Conservation (phyloP, 768 basidiomycete genomes). For the Podaxis carcinomalis region DNA sequence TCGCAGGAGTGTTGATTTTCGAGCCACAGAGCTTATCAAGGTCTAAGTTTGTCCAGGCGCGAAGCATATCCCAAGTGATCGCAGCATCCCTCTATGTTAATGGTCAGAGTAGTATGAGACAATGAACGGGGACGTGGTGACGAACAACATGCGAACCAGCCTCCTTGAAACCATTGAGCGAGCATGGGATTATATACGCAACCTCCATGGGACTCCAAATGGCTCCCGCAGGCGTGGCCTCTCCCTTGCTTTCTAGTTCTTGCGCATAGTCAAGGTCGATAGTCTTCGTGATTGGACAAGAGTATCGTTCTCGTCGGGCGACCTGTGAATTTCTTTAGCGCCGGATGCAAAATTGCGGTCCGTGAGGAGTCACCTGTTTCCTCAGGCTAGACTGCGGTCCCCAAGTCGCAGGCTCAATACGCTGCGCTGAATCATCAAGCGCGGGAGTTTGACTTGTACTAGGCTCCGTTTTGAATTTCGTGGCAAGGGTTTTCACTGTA, state of each 20-base stretch:
- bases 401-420: neutral
- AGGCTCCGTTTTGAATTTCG: neutral
- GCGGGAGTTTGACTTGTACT: conserved; percentile 5
- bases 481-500: neutral
- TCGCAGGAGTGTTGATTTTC: conserved; percentile 16
- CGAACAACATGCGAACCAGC: neutral
- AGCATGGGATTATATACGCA: conserved; percentile 16
- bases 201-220: conserved; percentile 7
- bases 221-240: neutral
- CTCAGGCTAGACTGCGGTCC: neutral
- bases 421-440: neutral
- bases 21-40: conserved; percentile 3
- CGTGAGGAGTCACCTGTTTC: neutral
- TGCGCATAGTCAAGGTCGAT: conserved; percentile 11
- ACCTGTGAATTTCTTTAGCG: conserved; percentile 6
- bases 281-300: conserved; percentile 14
- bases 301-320: conserved; percentile 14
- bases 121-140: neutral
- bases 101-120: conserved; percentile 1
- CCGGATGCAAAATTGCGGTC: neutral
- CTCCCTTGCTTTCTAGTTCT: no score
- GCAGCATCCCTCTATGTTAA: conserved; percentile 6
- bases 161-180: conserved; percentile 13
- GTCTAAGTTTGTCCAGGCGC: conserved; percentile 16
- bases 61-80: conserved; percentile 12